Conservation (phyloP, 441 rosid genomes). For the Corymbia calophylla region DNA sequence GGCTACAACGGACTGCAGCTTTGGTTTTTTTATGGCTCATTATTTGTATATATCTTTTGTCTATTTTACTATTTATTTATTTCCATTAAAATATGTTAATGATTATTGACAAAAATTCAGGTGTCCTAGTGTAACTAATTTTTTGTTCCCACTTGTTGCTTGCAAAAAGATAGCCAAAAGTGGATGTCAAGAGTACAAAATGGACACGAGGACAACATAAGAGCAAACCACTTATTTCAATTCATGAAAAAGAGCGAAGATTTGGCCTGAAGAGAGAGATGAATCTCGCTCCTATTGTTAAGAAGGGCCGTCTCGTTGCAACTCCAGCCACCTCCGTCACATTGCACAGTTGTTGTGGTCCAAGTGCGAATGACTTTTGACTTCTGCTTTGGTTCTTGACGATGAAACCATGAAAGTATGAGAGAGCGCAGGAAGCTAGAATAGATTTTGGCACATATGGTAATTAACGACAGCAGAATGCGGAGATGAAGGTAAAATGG, state of each 20-base stretch:
- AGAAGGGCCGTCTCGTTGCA: conserved; percentile 62
- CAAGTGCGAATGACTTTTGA: conserved; percentile 55
- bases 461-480: conserved; percentile 77
- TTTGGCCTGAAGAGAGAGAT: conserved; percentile 69
- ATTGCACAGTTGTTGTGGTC: conserved; percentile 76
- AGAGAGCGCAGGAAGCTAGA: conserved; percentile 75
- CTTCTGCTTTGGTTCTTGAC: conserved; percentile 30
- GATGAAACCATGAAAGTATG: conserved; percentile 51
- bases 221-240: conserved; percentile 40
- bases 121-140: neutral
- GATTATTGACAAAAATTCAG: too few species aligned
- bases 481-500: conserved; percentile 73
- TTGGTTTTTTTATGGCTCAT: too few species aligned
- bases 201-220: conserved; percentile 51
- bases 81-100: too few species aligned
- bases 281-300: conserved; percentile 53
- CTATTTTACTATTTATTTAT: too few species aligned
- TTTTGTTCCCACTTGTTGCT: neutral
- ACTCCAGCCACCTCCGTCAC: conserved; percentile 67
- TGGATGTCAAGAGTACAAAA: conserved; percentile 26
- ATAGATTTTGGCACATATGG: conserved; percentile 73
- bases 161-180: conserved; percentile 41
- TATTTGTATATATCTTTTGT: too few species aligned
- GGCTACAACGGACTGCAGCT: too few species aligned
- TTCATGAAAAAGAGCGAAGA: conserved; percentile 75